Evolutionary conservation across 139 green algal species (phyloP).

Genomic region (Eudorina sp.): DNA sequence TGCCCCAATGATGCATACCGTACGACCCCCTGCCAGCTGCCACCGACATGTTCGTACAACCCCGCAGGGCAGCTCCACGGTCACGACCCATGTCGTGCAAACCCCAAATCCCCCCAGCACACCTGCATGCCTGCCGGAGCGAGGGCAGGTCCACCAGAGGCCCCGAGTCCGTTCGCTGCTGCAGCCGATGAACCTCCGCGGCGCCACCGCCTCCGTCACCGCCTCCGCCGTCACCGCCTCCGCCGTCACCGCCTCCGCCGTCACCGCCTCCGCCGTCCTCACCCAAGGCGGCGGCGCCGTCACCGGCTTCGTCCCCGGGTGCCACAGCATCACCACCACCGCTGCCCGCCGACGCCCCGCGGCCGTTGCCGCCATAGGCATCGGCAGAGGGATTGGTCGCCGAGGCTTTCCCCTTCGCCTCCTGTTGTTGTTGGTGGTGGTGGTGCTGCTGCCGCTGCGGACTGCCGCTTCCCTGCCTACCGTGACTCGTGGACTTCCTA

Average conservation of each 20-base stretch:
- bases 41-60: too few relatives aligned
- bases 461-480: too few relatives aligned
- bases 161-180: neutral
- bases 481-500: neutral
- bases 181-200: neutral
- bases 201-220: neutral
- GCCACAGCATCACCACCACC: neutral
- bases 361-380: neutral
- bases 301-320: neutral
- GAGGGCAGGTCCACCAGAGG: conserved; percentile 38
- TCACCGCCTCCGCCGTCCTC: neutral
- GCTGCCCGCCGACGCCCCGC: neutral
- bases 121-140: conserved; percentile 47
- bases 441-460: neutral
- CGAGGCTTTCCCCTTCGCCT: neutral
- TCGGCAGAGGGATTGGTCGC: neutral
- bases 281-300: neutral
- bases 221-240: neutral
- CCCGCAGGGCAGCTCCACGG: too few relatives aligned
- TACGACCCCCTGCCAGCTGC: too few relatives aligned
- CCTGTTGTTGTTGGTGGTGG: neutral
- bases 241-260: neutral
- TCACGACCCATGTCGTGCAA: too few relatives aligned
- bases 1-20: too few relatives aligned
- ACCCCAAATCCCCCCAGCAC: too few relatives aligned